Evolutionary conservation across 805 yeast species (phyloP), one percentile per base, ranked within the genome.

Genomic region (Yamadazyma paraphyllophila): DNA sequence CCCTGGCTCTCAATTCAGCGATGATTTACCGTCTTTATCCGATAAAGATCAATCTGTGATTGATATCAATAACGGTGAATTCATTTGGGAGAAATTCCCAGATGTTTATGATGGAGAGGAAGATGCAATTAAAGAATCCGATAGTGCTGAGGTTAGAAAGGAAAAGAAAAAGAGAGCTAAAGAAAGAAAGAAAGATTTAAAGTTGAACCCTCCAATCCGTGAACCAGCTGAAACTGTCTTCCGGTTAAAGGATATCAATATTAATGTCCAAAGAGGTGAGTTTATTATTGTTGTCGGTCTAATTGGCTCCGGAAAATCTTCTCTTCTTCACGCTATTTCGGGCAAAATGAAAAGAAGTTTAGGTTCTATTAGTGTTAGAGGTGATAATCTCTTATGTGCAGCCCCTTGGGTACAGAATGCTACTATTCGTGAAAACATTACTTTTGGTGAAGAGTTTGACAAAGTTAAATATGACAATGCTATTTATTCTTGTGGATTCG

Each of bases 331-430:
- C 39, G 74, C 74, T 1, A 47, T 69, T 31, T 53, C 71, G 4
- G 74, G 74, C 0, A 55, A 59, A 41, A 69, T 69, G 74, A 59
- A 58, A 30, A 55, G 62, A 30, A 54, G 58, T 2, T n/a, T 38
- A 1, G 74, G 74, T 15, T 6, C 45, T 1, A 53, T 66, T 2
- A 52, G 44, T 29, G 61, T 63, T 3, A 56, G 59, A 44, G 68
- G 68, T 8, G 50, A 60, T 1, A 39, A 52, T n/a, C 40, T 63
- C 27, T 44, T 61, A 8, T 63, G 69, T 53, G 65, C 63, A 11
- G 43, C 54, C 13, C 69, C 70, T 7, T 66, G 71, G 71, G 61
- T 65, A n/a, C 69, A 65, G 49, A 66, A 65, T 51, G 58, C 61
- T 4, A 63, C 70, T 6, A 59, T 66, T n/a, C 55, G 51, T 41